A percentile compares a stretch with the other conserved stretches of the same genome.
These are phyloP conservation scores for Nymphaea colorata DNA, from an alignment of 164 flowering plant species.

Conservation along the genomic window DNA sequence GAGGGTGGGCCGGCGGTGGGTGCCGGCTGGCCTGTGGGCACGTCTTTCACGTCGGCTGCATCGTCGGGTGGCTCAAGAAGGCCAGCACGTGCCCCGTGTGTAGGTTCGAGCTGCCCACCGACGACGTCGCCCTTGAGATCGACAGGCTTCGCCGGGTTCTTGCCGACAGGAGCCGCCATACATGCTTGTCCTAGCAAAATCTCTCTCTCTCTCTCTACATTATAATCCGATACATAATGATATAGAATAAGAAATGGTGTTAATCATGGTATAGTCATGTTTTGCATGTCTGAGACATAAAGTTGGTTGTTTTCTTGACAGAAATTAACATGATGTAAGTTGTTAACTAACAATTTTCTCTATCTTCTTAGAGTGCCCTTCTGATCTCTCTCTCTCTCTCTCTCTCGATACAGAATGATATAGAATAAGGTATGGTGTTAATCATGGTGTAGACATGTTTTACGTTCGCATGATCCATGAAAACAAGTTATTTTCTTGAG, in stretches of 20 bases:
- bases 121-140: conserved; percentile 72
- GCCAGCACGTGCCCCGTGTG: conserved; percentile 88
- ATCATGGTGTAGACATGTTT: neutral
- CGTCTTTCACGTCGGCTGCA: conserved; percentile 77
- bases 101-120: conserved; percentile 63
- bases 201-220: neutral
- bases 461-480: neutral
- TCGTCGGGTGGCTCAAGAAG: conserved; percentile 68
- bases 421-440: neutral
- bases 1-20: conserved; percentile 45
- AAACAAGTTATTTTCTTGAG: neutral
- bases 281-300: neutral
- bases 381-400: neutral
- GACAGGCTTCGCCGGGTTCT: conserved; percentile 62
- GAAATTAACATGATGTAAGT: no score
- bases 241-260: neutral
- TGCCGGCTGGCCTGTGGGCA: conserved; percentile 84
- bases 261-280: neutral
- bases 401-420: neutral
- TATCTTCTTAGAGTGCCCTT: neutral
- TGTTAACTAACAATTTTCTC: neutral
- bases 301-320: neutral
- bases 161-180: conserved; percentile 13
- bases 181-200: no score
- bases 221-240: neutral